Conservation (phyloP, 805 yeast genomes). For the Komagataella phaffii region DNA sequence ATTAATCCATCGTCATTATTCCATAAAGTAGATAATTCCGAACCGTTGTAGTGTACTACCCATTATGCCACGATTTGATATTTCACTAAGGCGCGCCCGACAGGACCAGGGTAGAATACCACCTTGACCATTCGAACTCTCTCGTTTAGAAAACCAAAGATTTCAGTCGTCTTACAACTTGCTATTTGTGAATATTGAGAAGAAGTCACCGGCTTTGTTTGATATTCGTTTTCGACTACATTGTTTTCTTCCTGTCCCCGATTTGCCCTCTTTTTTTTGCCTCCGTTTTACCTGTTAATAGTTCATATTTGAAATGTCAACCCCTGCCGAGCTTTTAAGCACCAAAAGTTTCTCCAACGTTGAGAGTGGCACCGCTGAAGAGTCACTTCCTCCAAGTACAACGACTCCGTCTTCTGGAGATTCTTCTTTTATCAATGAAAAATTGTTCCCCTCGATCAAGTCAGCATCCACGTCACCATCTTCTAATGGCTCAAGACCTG, state of each 20-base stretch:
- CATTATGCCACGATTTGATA: neutral
- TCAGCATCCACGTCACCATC: conserved; percentile 1
- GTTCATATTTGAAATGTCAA: neutral
- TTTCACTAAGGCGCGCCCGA: neutral
- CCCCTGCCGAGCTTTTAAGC: neutral
- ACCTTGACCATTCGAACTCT: neutral
- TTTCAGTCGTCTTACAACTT: neutral
- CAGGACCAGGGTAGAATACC: neutral
- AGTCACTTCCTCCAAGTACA: neutral
- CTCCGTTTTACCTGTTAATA: neutral
- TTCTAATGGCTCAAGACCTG: conserved; percentile 3
- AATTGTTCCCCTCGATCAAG: neutral
- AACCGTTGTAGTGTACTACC: neutral
- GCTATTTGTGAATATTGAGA: neutral
- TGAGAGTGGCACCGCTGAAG: neutral
- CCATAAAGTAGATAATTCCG: neutral
- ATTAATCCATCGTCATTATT: neutral
- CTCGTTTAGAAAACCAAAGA: neutral
- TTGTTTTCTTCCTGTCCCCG: neutral
- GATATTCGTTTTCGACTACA: neutral
- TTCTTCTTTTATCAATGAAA: conserved; percentile 1
- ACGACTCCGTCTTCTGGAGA: neutral
- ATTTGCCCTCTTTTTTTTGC: neutral
- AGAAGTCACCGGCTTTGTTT: neutral
- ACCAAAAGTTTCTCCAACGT: neutral